Base-by-base conservation (phyloP, 1,284 basidiomycete species). In the Sparassis latifolia region DNA sequence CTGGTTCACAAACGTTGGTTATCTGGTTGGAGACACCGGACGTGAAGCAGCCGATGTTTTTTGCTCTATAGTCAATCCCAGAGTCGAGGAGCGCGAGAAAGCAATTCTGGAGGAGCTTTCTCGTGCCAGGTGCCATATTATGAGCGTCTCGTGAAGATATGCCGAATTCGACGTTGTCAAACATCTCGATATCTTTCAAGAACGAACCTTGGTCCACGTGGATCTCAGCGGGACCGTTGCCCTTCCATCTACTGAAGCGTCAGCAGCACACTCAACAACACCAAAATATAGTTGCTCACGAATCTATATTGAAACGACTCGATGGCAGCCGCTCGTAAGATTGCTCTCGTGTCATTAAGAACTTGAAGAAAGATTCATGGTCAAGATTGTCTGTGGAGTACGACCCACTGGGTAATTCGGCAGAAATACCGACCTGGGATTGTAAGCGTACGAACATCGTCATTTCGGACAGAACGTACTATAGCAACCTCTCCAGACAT, bases 81-180 rank as follows among this genome's bases (percentile, higher is more conserved):
- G 72, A 68, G 52, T 75, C 72, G 10, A 63, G 56, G 2, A 75
- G 62, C 1, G 69, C 66, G 3, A 72, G 60, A 51, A 74, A 74
- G 1, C 65, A 59, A 5, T 61, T 56, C 51, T 75, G 71, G 12
- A 74, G 55, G 3, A 74, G 61, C 49, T 69, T 68, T 6, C 72
- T 61, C 5, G 66, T 67, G 10, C 64, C 62, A n/a, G 66, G 52
- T 1, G 70, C 54, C 67, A 75, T 71, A n/a, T 56, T 48, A 4
- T 58, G 55, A 0, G 70, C 71, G 57, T 75, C 73, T 42, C 62
- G 66, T 6, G 59, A 52, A 7, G 68, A 63, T 33, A 75, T 64
- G 1, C 71, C 71, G 42, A 75, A 73, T 47, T 73, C 69, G 10
- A 72, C 46, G 51, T 67, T 54, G 56, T 75, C 72, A 53, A 75